phyloP scores from a whole-genome alignment of 768 basidiomycete species.

The Kwoniella pini region DNA sequence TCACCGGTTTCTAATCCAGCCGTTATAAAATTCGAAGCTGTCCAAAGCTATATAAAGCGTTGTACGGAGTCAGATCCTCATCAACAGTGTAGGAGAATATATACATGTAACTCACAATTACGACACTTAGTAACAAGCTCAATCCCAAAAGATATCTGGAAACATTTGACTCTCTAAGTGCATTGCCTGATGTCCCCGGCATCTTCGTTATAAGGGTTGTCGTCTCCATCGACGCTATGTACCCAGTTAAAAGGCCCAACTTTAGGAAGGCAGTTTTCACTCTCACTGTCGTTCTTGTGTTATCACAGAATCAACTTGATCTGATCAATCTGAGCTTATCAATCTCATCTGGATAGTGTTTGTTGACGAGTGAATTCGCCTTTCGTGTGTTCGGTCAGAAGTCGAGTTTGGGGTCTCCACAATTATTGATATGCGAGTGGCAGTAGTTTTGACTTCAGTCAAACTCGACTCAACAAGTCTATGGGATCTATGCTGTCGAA shows the following conservation, averaged over 20 bases:
- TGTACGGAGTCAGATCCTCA: too few relatives aligned
- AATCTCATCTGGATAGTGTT: background rate
- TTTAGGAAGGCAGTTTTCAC: too few relatives aligned
- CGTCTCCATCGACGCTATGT: conserved; percentile 15
- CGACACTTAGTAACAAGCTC: conserved; percentile 38
- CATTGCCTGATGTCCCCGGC: conserved; percentile 4
- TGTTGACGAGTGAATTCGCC: conserved; percentile 2
- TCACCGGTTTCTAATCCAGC: conserved; percentile 62
- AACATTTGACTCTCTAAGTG: conserved; percentile 12
- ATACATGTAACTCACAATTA: conserved; percentile 21
- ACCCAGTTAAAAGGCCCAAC: too few relatives aligned
- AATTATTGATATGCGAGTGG: too few relatives aligned
- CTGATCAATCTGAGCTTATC: background rate
- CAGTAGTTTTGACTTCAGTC: too few relatives aligned
- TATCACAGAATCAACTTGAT: background rate
- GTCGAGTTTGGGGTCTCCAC: conserved; percentile 6
- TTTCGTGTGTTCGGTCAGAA: background rate
- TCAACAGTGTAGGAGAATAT: too few relatives aligned
- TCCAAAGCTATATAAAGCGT: conserved; percentile 66
- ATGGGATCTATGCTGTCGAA: too few relatives aligned
- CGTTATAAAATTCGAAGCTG: conserved; percentile 77
- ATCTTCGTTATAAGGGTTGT: conserved; percentile 17
- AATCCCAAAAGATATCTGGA: conserved; percentile 47
- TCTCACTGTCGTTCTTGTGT: too few relatives aligned
- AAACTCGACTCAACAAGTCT: too few relatives aligned